Evolutionary conservation across 495 filamentous ascomycete genomes (phyloP), one percentile per base, ranked within the genome.

Genomic region (Penicillium canariense): DNA sequence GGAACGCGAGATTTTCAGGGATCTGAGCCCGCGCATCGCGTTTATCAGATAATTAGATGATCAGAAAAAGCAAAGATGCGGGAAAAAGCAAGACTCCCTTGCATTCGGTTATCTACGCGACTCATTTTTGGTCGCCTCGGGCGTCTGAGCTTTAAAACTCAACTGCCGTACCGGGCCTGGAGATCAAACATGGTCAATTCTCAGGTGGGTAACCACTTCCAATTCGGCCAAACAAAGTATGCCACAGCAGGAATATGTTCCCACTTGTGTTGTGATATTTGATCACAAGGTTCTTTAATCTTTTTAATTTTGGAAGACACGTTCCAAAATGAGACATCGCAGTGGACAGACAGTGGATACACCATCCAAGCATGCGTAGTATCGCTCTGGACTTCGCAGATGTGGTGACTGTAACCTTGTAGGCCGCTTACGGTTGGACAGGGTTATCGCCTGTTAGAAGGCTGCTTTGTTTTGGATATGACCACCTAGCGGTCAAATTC

Each of bases 111-210:
- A 18, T 46, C 43, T 5, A 30, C 17, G 12, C 34, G 27, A 26
- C 38, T 17, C 4, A 27, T 48, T 55, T 55, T 44, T 27, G 17
- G 30, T 43, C 50, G 50, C 50, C 27, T 53, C 38, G 40, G 50
- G 50, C 50, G 50, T 53, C 50, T 45, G 43, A 46, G 18, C 27
- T 34, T 43, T 18, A 36, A 45, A 45, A 40, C 20, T 17, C 6
- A 28, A 30, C 25, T 20, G n/a, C n/a, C n/a, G n/a, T n/a, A n/a
- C n/a, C n/a, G n/a, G n/a, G n/a, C n/a, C n/a, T n/a, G n/a, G n/a
- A n/a, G n/a, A n/a, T n/a, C n/a, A n/a, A 40, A 6, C 10, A 5
- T n/a, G 15, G 46, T 18, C 6, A 11, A 32, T 25, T 48, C 18
- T 8, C 46, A 35, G 5, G n/a, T 4, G 6, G 4, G 18, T 34